Evolutionary conservation across 768 basidiomycete species (phyloP), one percentile per base, ranked within the genome.

Genomic region (Termitomyces sp.): DNA sequence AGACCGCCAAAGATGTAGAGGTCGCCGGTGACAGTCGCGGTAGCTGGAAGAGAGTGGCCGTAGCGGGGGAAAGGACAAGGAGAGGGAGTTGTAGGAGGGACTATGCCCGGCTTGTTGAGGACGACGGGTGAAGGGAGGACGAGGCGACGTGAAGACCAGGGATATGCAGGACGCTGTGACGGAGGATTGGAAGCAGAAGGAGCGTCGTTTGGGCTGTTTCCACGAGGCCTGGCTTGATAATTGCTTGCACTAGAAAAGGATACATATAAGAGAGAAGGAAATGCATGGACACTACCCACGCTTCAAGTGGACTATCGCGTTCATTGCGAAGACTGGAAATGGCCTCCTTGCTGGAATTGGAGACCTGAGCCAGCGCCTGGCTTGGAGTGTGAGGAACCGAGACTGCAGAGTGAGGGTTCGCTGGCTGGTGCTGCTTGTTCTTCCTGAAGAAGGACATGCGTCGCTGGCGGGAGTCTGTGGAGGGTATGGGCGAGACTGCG

Each of bases 1-100:
- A 99, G 88, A 58, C 97, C 97, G 57, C 97, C 97, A 60, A 99
- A 99, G 58, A 99, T 80, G 72, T 93, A 95, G 59, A 99, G 85
- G 62, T 98, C 94, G 7, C 97, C 97, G 6, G 77, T 79, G n/a
- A 81, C 66, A 22, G 86, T 88, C 2, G 91, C 82, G 7, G 79
- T 81, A 5, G 89, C 81, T 9, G 94, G 94, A 5, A 98, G 82
- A 12, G 95, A 88, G 66, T 97, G 92, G 23, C 96, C 97, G 66
- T 98, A 99, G 39, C 96, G 86, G 23, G 97, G 96, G 70, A 98
- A 98, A 0, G 96, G 96, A 1, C 88, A 86, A 0, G 91, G 88
- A 0, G 92, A 93, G 2, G 86, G 84, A 1, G 82, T 73, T 0
- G 81, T 82, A 9, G 88, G 80, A n/a, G 83, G 79, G 0, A 76